A percentile compares a stretch with the other conserved stretches of the same genome.
Conservation (phyloP, 129 eudicot genomes). For the Helianthus tuberosus region DNA sequence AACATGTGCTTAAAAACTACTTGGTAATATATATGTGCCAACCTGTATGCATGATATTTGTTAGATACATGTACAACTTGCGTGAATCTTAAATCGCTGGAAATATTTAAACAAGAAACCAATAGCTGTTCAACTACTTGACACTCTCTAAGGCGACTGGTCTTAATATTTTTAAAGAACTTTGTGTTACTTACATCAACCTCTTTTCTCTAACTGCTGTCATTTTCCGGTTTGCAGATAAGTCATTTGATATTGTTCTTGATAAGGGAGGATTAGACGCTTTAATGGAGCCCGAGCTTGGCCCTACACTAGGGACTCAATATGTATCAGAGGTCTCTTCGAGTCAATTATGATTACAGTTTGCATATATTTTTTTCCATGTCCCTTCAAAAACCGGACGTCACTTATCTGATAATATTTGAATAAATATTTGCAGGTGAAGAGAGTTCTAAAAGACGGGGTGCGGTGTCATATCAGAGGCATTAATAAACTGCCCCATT, state of each 20-base stretch:
- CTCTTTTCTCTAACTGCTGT: conserved; percentile 22
- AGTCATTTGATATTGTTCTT: conserved; percentile 66
- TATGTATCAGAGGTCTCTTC: conserved; percentile 82
- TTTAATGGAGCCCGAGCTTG: conserved; percentile 93
- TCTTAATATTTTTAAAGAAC: neutral
- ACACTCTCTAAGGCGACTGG: neutral
- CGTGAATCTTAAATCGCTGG: too few species aligned
- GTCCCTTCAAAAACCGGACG: neutral
- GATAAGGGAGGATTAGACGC: conserved; percentile 99
- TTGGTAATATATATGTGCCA: too few species aligned
- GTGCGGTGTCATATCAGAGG: conserved; percentile 95
- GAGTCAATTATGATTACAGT: conserved; percentile 16
- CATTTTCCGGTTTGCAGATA: conserved; percentile 69
- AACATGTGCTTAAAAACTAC: too few species aligned
- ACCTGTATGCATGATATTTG: too few species aligned
- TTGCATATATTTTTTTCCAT: neutral
- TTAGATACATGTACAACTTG: too few species aligned
- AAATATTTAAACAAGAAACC: too few species aligned
- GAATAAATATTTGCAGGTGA: conserved; percentile 57
- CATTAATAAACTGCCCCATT: conserved; percentile 74
- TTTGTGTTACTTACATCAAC: conserved; percentile 3
- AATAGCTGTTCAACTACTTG: too few species aligned
- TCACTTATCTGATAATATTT: conserved; percentile 5
- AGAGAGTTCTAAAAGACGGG: conserved; percentile 81
- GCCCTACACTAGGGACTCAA: conserved; percentile 67